Percentiles rank a stretch among this genome's conserved stretches.
Conservation (phyloP, 208 protist species). For the Trypanosoma melophagium region DNA sequence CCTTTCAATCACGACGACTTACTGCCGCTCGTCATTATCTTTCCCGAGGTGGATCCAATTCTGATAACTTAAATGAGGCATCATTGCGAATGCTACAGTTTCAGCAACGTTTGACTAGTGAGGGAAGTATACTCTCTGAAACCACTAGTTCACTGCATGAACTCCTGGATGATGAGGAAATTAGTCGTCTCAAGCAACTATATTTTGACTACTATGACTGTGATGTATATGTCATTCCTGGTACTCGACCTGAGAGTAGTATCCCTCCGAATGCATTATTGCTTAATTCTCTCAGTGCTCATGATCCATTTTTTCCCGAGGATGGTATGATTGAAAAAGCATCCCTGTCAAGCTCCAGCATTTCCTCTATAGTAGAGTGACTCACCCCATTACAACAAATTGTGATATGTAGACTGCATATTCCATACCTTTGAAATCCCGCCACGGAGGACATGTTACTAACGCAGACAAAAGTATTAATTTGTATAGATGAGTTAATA, state of each 20-base stretch:
- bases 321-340: neutral
- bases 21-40: conserved; percentile 3
- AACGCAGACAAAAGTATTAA: neutral
- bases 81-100: conserved; percentile 9
- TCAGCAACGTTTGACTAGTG: conserved; percentile 1
- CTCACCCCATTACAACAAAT: no score
- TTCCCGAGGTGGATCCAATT: conserved; percentile 6
- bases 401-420: no score
- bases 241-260: conserved; percentile 14
- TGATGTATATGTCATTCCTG: conserved; percentile 49
- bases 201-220: conserved; percentile 92
- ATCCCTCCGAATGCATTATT: conserved; percentile 26
- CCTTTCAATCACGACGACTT: conserved; percentile 41
- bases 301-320: conserved; percentile 29
- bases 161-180: conserved; percentile 58
- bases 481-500: neutral
- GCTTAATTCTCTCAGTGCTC: conserved; percentile 24
- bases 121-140: conserved; percentile 26
- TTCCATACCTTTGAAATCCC: neutral
- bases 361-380: neutral
- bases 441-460: no score
- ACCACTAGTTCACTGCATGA: conserved; percentile 49
- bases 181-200: conserved; percentile 73
- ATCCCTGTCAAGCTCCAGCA: conserved; percentile 16
- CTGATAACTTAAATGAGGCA: neutral